Evolutionary conservation across 1,139 yeast genomes (phyloP), one percentile per base, ranked within the genome.

Genomic region (Magnusiomyces suaveolens): DNA sequence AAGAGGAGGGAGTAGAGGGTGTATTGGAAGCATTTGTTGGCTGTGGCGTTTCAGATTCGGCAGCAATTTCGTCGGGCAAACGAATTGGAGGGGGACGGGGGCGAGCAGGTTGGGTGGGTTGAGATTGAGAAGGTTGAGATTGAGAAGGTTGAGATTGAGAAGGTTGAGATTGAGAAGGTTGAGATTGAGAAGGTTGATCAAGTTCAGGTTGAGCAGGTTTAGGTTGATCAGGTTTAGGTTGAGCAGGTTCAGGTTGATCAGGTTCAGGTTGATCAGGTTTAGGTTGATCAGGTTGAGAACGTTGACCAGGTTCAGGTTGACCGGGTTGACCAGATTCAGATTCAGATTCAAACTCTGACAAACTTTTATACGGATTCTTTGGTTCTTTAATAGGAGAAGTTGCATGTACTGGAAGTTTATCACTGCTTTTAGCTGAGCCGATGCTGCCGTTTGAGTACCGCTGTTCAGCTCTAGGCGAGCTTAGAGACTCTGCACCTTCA

Each of bases 1-100:
- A 50, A 38, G 43, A 48, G 39, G 71, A 25, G 69, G 73, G 24
- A 36, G 47, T n/a, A 46, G 44, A 23, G 46, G 20, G 52, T 3
- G 52, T 41, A 29, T 6, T 26, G 10, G 51, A 23, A 3, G 14
- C 18, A 48, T 3, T n/a, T 20, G n/a, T 2, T 2, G 44, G n/a
- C 3, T 24, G 4, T 26, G 38, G 8, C 8, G 6, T 24, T 20
- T n/a, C 39, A 16, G 2, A 2, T 14, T 46, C 32, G 20, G 48
- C n/a, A n/a, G 20, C 48, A 18, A 18, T 2, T 3, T 46, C 39
- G 16, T 25, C 21, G 3, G 48, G 39, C 3, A 46, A 26, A 14
- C 16, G 21, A n/a, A 48, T 48, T 8, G 50, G 50, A 36, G 50
- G 43, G 20, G 50, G 50, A 2, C 50, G 26, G n/a, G n/a, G n/a